Base-by-base conservation (phyloP, 2,329 filamentous ascomycete species). In the Diaporthe citri region DNA sequence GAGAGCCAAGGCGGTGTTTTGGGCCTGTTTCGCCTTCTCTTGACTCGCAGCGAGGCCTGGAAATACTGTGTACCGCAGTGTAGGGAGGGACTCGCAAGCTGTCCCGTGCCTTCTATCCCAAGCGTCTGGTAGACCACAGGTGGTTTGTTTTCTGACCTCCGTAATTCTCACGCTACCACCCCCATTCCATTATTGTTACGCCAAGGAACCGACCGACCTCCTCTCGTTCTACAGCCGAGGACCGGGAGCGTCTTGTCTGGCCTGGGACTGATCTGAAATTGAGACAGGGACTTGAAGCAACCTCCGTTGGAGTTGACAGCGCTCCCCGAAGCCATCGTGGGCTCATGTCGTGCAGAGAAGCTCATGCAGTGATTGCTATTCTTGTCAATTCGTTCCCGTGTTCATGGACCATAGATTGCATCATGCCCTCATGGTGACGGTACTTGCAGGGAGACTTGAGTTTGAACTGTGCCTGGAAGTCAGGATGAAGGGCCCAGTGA, bases 1-100 rank as follows among this genome's bases (percentile, higher is more conserved):
- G 64, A 69, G 64, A 69, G 64, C 64, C 60, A 60, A 72, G 55
- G 41, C 48, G 67, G 52, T 74, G 59, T 72, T 76, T 74, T 48
- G 60, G 72, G 73, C 72, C 72, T 67, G 75, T 69, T 72, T 76
- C 67, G 75, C 36, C 69, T 46, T 60, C 72, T 59, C 60, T 70
- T 75, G 75, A 76, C 75, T 76, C 75, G 75, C 71, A 22, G 43
- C 55, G 20, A 36, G 28, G 17, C 34, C 25, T 41, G 55, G 39
- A n/a, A 22, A 62, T 52, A 41, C 62, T 67, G 62, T 51, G 62
- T 51, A n/a, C 59, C 39, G 59, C 22, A 43, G 36, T 43, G 39
- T 43, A 34, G 39, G 62, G 43, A 66, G 31, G 62, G 34, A 52
- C 73, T 59, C 28, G 34, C 46, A 41, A 34, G 39, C 31, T 60